phyloP scores from a whole-genome alignment of 495 filamentous ascomycete genomes.

The Hypomontagnella monticulosa region DNA sequence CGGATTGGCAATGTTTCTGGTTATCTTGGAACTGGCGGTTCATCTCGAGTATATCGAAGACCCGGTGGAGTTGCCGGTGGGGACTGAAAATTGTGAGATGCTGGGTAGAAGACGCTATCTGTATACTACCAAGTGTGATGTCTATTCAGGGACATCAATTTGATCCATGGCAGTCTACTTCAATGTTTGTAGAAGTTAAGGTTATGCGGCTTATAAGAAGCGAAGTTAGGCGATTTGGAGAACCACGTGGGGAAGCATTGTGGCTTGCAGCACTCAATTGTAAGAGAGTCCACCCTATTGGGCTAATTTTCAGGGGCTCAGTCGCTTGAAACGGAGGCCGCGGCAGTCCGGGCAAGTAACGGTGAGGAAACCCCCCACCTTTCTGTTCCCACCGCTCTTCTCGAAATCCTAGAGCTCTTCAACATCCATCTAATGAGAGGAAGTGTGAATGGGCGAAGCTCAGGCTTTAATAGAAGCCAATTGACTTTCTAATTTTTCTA shows the following conservation, averaged over 20 bases:
- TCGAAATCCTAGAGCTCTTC: not conserved
- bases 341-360: conserved; percentile 7
- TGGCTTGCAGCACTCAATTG: conserved; percentile 3
- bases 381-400: conserved; percentile 25
- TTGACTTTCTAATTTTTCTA: conserved; percentile 6
- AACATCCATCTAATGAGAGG: not conserved
- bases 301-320: conserved; percentile 7
- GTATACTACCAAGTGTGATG: too few relatives aligned
- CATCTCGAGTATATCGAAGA: too few relatives aligned
- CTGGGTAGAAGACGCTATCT: too few relatives aligned
- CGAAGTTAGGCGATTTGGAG: conserved; percentile 9
- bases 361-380: conserved; percentile 3
- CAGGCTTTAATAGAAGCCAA: conserved; percentile 9
- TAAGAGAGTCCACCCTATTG: conserved; percentile 10
- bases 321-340: conserved; percentile 6
- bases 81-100: too few relatives aligned
- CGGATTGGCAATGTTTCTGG: too few relatives aligned
- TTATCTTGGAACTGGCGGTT: too few relatives aligned
- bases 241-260: not conserved
- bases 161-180: too few relatives aligned
- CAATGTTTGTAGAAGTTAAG: not conserved
- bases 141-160: too few relatives aligned
- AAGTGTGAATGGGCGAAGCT: not conserved
- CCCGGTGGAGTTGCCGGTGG: too few relatives aligned
- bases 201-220: conserved; percentile 5